Base-by-base conservation (phyloP, 2,329 filamentous ascomycete genomes). In the Nigrospora osmanthi region DNA sequence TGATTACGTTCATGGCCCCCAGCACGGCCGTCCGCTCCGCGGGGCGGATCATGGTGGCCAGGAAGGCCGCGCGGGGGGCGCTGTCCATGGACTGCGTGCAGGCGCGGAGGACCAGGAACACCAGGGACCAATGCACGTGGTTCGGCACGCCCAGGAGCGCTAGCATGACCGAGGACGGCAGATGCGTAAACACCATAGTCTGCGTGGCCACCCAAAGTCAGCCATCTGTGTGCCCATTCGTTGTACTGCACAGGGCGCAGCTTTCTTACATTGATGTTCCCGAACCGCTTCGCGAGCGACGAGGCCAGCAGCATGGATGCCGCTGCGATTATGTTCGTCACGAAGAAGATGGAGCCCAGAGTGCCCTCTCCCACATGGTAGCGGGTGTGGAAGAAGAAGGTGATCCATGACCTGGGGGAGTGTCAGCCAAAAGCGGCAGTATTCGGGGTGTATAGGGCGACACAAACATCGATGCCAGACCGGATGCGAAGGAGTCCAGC, bases 181-280 rank as follows among this genome's bases (percentile, higher is more conserved):
- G 68, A 53, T 87, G 83, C 0, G 83, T 86, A 55, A 86, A 84
- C 11, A 85, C 82, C 84, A 88, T 88, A 1, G 83, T 87, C 69
- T 80, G 49, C 1, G 14, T 6, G 23, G 5, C 23, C 23, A 10
- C 23, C 23, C 23, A 10, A 10, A 28, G 23, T 28, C 23, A 28
- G 23, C 9, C 6, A 10, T 28, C 7, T 2, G 23, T 10, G 23
- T 7, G 23, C 23, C 23, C 23, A 28, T 10, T n/a, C n/a, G n/a
- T n/a, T 2, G 23, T 28, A 7, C 23, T 6, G 23, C 23, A 28
- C 23, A 7, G n/a, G n/a, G 23, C 23, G 23, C 23, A 28, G 9
- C 5, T 10, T 28, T 28, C 80, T 68, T 47, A 83, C 78, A 51
- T 81, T 81, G 38, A 87, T 73, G 34, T 89, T 77, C 6, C 78